These are phyloP conservation scores for Carex kokanica DNA, from an alignment of 176 grass and related monocot species.

Conservation along the genomic window DNA sequence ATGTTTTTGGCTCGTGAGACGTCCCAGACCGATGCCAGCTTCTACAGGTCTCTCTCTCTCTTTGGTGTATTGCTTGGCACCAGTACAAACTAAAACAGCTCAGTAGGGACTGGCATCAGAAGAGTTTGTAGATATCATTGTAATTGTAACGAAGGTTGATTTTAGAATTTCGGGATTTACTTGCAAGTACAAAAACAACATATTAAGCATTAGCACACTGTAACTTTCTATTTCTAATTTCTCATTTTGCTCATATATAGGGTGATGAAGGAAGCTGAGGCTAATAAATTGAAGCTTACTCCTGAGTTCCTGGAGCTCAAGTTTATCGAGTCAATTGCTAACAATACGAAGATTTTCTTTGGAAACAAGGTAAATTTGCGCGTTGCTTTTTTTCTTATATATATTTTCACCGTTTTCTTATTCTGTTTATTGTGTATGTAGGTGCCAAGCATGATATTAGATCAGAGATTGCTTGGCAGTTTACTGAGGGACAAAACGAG, in stretches of 20 bases:
- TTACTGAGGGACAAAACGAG: slow-evolving; percentile 37
- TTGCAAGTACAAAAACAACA: not conserved
- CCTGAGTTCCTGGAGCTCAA: slow-evolving; percentile 79
- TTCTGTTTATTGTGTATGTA: slow-evolving; percentile 18
- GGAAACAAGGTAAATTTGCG: slow-evolving; percentile 61
- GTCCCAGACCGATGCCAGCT: slow-evolving; percentile 63
- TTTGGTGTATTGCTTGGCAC: not conserved
- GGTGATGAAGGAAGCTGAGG: slow-evolving; percentile 78
- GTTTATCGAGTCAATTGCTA: slow-evolving; percentile 77
- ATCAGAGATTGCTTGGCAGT: slow-evolving; percentile 60
- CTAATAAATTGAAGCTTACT: slow-evolving; percentile 75
- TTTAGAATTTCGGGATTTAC: not conserved
- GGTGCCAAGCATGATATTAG: slow-evolving; percentile 69
- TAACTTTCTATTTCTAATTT: not conserved
- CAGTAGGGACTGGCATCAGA: not conserved
- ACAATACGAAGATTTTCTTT: slow-evolving; percentile 95
- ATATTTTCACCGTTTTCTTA: not conserved
- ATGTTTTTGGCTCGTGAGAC: slow-evolving; percentile 79
- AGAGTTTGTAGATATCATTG: not conserved
- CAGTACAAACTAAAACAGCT: not conserved
- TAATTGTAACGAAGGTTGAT: not conserved
- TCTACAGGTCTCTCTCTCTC: slow-evolving; percentile 53
- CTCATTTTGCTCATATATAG: slow-evolving; percentile 27
- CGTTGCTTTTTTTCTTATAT: not conserved
- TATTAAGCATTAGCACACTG: not conserved